Base-by-base conservation (phyloP, 306 rosid species). In the Cajanus cajan region DNA sequence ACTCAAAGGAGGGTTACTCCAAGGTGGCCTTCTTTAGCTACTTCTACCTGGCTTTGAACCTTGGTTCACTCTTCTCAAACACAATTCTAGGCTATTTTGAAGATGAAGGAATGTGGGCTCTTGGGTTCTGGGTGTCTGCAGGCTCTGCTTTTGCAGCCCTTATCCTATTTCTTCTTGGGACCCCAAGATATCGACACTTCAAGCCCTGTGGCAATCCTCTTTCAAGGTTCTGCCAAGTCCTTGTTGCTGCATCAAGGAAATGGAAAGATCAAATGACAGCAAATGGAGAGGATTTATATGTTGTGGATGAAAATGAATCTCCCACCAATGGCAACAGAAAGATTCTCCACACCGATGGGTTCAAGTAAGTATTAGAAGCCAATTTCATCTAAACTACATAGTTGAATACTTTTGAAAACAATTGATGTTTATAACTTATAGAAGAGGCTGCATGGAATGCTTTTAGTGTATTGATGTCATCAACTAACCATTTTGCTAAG, bases 191-290 rank as follows among this genome's bases (percentile, higher is more conserved):
- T 28, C 73, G 91, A 57, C 82, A 84, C 74, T 73, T 91, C 37
- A 83, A 88, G 13, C 90, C 93, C 4, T n/a, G 82, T 45, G 93
- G 96, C 18, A 91, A 91, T 78, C 93, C 96, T 43, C 80, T 91
- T 41, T 82, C 88, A 0, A 86, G 96, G 41, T 81, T 91, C 14
- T 84, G 89, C 52, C 96, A 91, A 81, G 96, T 91, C 12, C 52
- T 91, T 51, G 82, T 86, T 16, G 93, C 96, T 31, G 87, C 96
- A 31, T 48, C 81, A 11, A 86, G 73, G 66, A 91, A 91, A 82
- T 79, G 81, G 87, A 44, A 59, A 7, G 80, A 47, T 50, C 82
- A 80, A 43, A 48, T 57, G 70, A 36, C 85, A 16, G 25, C 82
- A 13, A 51, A 77, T 8, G 72, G 70, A 18, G 90, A 82, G 5